phyloP scores from a whole-genome alignment of 1,139 yeast genomes.

The Hyphopichia pseudoburtonii region DNA sequence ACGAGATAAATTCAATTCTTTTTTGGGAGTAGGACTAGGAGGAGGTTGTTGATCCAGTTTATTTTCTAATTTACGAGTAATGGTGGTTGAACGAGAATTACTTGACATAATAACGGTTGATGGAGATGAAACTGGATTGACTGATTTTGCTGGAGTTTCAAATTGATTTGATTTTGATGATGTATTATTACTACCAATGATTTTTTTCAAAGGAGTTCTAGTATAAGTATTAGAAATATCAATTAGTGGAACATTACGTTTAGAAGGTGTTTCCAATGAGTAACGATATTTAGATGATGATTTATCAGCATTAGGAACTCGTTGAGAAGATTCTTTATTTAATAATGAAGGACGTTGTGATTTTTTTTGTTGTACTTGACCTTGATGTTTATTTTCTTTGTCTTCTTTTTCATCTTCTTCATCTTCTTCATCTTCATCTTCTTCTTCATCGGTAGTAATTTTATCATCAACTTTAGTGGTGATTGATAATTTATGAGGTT shows the following conservation, averaged over 20 bases:
- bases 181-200: background rate
- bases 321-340: constrained; percentile 1
- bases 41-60: constrained; percentile 16
- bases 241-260: constrained; percentile 20
- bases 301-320: constrained; percentile 3
- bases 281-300: constrained; percentile 7
- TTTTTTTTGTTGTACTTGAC: constrained; percentile 10
- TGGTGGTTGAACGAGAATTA: constrained; percentile 5
- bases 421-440: constrained; percentile 12
- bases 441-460: constrained; percentile 14
- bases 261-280: constrained; percentile 34
- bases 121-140: constrained; percentile 27
- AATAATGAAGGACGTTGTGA: too few relatives aligned
- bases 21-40: constrained; percentile 45
- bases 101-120: constrained; percentile 34
- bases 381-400: constrained; percentile 9
- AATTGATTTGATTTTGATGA: constrained; percentile 9
- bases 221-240: constrained; percentile 23
- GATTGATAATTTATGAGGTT: constrained; percentile 35
- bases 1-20: constrained; percentile 15
- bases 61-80: constrained; percentile 2
- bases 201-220: constrained; percentile 11
- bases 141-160: constrained; percentile 21
- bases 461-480: constrained; percentile 16
- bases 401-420: constrained; percentile 12